Conservation (phyloP, 78 protist species). For the Guillardia theta region DNA sequence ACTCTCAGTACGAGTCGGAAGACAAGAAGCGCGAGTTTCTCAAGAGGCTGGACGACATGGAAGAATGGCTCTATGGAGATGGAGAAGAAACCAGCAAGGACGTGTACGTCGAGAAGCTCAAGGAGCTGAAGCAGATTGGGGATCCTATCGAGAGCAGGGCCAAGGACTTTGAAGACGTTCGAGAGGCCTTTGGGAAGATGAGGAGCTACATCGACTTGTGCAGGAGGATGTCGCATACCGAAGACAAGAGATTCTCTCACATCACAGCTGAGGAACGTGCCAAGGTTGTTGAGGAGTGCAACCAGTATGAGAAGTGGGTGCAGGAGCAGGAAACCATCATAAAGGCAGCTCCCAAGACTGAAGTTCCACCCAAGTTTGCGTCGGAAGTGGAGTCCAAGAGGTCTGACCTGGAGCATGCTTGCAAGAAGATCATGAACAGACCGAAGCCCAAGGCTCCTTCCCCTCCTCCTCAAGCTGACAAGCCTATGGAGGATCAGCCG, state of each 20-base stretch:
- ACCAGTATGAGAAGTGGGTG: neutral
- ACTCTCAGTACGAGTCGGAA: neutral
- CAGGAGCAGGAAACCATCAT: neutral
- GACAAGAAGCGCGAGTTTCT: neutral
- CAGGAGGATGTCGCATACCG: neutral
- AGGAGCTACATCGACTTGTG: neutral
- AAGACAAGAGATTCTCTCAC: neutral
- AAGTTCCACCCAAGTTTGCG: too few relatives aligned
- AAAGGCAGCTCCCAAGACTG: too few relatives aligned
- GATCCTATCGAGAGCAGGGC: conserved; percentile 27
- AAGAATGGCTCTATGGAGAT: conserved; percentile 91
- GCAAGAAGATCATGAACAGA: too few relatives aligned
- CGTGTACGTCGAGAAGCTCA: conserved; percentile 63
- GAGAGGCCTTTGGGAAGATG: neutral
- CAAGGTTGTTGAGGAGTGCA: neutral
- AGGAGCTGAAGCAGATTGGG: conserved; percentile 26
- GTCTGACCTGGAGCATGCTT: too few relatives aligned
- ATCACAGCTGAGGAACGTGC: neutral
- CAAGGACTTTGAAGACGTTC: neutral
- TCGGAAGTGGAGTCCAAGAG: too few relatives aligned
- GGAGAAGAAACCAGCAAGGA: conserved; percentile 85
- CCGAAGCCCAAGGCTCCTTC: too few relatives aligned
- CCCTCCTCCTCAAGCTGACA: too few relatives aligned
- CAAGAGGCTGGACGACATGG: conserved; percentile 22
- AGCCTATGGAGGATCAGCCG: too few relatives aligned